Evolutionary conservation across 2,329 filamentous ascomycete genomes (phyloP), one percentile per base, ranked within the genome.

Genomic region (Alternaria atra): DNA sequence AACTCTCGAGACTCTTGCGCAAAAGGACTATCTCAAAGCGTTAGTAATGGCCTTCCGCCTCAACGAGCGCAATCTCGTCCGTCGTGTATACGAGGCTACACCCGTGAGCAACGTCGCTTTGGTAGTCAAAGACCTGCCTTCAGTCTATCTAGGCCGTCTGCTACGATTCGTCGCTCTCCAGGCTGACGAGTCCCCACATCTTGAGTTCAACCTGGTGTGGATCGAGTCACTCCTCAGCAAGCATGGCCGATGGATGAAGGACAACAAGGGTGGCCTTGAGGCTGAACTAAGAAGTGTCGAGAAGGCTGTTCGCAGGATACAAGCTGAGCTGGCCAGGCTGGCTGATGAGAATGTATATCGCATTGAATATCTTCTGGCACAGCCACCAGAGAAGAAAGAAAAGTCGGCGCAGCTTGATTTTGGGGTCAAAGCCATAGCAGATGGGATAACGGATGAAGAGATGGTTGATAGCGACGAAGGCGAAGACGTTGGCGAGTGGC

Each of bases 41-140:
- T 83, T 99, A 6, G 89, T 97, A 65, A 99, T 99, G 95, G 91
- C 94, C 1, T 99, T 99, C 85, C 91, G 96, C 6, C 89, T 99
- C 60, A 97, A 97, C 80, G 92, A 97, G 77, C 85, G 89, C 5
- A 87, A 89, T 23, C 84, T 99, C 47, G 88, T 97, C 63, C 91
- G 91, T 70, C 89, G 89, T 55, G 92, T 97, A 17, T 98, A 97
- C 81, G 90, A 96, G 79, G 86, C 88, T 2, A 90, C 94, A 25
- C 94, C 95, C 1, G 84, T 90, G 42, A 79, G 84, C 2, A 90
- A 94, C 67, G 91, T 98, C 47, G 75, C 86, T 0, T 87, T 97
- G 8, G 89, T 97, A 0, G 91, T 97, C 25, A 89, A 88, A 53
- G 88, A 91, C 32, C 82, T 97, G 37, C 95, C 95, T 1, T 85